Evolutionary conservation across 129 eudicot species (phyloP).

Genomic region (Dittrichia graveolens): DNA sequence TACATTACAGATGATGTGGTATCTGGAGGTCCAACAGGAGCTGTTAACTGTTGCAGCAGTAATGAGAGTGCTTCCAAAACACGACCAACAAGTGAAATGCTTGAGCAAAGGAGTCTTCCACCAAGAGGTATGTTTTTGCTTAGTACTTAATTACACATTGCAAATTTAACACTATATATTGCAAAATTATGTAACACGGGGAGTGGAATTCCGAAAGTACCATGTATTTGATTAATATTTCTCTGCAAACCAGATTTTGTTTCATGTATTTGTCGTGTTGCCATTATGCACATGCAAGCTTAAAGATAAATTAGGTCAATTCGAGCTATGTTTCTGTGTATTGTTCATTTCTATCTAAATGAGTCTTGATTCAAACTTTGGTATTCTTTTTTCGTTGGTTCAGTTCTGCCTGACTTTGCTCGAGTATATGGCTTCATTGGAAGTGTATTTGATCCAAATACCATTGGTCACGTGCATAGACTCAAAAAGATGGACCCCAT

Average conservation of each 20-base stretch:
- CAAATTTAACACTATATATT: not conserved
- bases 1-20: conserved; percentile 50
- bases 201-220: not conserved
- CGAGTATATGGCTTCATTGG: conserved; percentile 92
- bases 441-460: conserved; percentile 86
- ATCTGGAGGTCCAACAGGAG: conserved; percentile 44
- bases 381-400: conserved; percentile 12
- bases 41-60: conserved; percentile 62
- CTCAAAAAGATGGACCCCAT: conserved; percentile 93
- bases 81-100: conserved; percentile 48
- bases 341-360: not conserved
- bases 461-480: conserved; percentile 66
- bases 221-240: conserved; percentile 1
- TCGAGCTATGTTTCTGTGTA: not conserved
- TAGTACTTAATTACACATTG: no score
- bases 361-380: not conserved
- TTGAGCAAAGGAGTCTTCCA: conserved; percentile 51
- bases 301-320: not conserved
- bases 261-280: not conserved
- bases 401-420: conserved; percentile 97
- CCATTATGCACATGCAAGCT: not conserved
- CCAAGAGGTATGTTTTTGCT: conserved; percentile 48
- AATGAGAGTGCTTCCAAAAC: conserved; percentile 64
- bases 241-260: not conserved
- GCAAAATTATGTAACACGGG: not conserved